phyloP scores from a whole-genome alignment of 148 eudicot genomes.

The Chenopodium suecicum region DNA sequence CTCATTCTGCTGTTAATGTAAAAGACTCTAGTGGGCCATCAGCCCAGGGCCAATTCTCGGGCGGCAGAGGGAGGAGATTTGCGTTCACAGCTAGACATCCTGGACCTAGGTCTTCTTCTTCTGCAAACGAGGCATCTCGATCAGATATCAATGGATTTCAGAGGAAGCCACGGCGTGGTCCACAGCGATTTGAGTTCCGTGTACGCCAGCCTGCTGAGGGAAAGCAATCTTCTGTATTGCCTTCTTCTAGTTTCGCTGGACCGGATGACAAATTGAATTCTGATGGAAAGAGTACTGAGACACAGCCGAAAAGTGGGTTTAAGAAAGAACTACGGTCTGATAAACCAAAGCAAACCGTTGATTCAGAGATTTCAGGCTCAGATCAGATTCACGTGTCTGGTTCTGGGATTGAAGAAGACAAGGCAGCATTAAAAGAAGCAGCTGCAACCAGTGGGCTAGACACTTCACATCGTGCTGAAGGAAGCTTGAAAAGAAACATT shows the following conservation, averaged over 20 bases:
- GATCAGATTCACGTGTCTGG: constrained; percentile 39
- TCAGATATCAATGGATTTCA: constrained; percentile 57
- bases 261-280: constrained; percentile 42
- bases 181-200: constrained; percentile 80
- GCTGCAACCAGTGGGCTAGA: constrained; percentile 27
- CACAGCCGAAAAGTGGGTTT: constrained; percentile 41
- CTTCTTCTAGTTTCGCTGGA: constrained; percentile 30
- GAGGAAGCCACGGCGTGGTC: constrained; percentile 62
- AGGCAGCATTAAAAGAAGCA: constrained; percentile 35
- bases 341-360: constrained; percentile 41
- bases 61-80: constrained; percentile 52
- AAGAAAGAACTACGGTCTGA: constrained; percentile 37
- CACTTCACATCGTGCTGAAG: constrained; percentile 42
- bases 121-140: constrained; percentile 39
- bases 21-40: constrained; percentile 44
- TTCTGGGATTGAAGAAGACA: constrained; percentile 34
- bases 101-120: constrained; percentile 45
- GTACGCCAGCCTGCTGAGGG: constrained; percentile 61
- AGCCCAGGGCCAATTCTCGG: constrained; percentile 40
- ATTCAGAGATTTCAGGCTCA: constrained; percentile 33
- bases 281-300: constrained; percentile 36
- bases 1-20: constrained; percentile 31
- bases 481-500: constrained; percentile 61
- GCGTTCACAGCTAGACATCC: constrained; percentile 55
- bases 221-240: constrained; percentile 38